Percentiles rank a stretch among this genome's conserved stretches.
phyloP scores from a whole-genome alignment of 352 stramenopile species.

The Bremia lactucae region DNA sequence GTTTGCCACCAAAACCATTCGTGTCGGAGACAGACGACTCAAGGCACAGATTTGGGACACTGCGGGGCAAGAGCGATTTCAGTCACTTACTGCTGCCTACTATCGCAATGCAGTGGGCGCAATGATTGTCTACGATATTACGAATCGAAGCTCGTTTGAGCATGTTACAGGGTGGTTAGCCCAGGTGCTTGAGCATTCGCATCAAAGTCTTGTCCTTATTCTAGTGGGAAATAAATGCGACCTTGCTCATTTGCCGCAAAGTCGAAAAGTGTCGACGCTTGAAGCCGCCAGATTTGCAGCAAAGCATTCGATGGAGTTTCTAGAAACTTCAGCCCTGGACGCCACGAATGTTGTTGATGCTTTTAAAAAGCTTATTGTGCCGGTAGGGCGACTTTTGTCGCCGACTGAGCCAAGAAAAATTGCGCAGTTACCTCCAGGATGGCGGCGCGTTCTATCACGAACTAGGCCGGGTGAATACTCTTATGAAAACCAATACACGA shows the following conservation, averaged over 20 bases:
- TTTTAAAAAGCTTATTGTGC: constrained; percentile 84
- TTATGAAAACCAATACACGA: constrained; percentile 86
- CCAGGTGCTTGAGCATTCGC: constrained; percentile 73
- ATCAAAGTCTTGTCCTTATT: constrained; percentile 75
- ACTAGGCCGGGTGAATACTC: constrained; percentile 79
- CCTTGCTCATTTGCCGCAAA: constrained; percentile 60
- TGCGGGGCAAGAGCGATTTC: constrained; percentile 85
- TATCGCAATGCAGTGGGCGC: constrained; percentile 86
- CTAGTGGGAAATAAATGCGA: constrained; percentile 86
- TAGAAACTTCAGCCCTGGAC: constrained; percentile 77
- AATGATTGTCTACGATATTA: constrained; percentile 91
- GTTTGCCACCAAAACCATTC: constrained; percentile 81
- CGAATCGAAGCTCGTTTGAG: constrained; percentile 76
- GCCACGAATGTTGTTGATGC: constrained; percentile 81
- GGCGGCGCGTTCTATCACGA: constrained; percentile 71
- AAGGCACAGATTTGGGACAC: constrained; percentile 87
- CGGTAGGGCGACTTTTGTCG: constrained; percentile 66
- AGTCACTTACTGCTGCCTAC: constrained; percentile 87
- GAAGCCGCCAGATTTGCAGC: constrained; percentile 77
- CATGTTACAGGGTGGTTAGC: constrained; percentile 66
- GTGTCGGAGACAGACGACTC: constrained; percentile 68
- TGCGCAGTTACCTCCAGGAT: constrained; percentile 50
- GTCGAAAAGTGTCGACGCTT: constrained; percentile 75
- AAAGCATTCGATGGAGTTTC: constrained; percentile 75
- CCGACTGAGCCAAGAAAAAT: constrained; percentile 55